Percentiles rank a stretch among this genome's conserved stretches.
These are phyloP conservation scores for Pythium vanterpoolii DNA, from an alignment of 352 stramenopile species.

Conservation along the genomic window DNA sequence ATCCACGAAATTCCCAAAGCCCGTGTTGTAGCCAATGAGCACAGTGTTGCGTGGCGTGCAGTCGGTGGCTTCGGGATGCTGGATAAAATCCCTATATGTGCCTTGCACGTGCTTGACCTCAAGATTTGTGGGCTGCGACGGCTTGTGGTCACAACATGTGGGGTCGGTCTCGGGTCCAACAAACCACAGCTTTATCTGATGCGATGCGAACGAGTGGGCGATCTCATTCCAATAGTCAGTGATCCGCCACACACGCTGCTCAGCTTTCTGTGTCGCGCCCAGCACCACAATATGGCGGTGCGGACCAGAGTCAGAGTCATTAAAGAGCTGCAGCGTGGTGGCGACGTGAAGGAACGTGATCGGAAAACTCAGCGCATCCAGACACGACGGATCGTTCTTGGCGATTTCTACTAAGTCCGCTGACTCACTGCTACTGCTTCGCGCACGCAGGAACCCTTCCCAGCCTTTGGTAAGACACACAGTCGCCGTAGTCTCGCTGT, in stretches of 20 bases:
- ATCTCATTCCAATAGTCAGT: slow-evolving; percentile 72
- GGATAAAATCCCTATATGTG: slow-evolving; percentile 52
- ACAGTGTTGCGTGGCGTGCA: slow-evolving; percentile 43
- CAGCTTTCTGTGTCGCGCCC: slow-evolving; percentile 60
- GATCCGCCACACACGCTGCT: slow-evolving; percentile 63
- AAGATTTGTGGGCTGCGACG: slow-evolving; percentile 24
- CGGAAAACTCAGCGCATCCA: slow-evolving; percentile 75
- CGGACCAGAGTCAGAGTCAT: neutral
- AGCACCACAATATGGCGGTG: slow-evolving; percentile 47
- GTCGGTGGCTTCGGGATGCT: slow-evolving; percentile 25
- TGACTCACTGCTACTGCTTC: slow-evolving; percentile 23
- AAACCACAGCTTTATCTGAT: slow-evolving; percentile 48
- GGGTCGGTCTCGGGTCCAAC: slow-evolving; percentile 53
- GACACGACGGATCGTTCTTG: slow-evolving; percentile 52
- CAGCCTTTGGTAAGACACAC: slow-evolving; percentile 37
- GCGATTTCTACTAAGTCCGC: slow-evolving; percentile 36
- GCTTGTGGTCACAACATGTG: neutral
- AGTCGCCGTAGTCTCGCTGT: neutral
- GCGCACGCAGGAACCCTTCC: slow-evolving; percentile 44
- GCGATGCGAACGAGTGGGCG: slow-evolving; percentile 31
- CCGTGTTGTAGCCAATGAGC: slow-evolving; percentile 70
- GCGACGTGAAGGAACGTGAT: slow-evolving; percentile 54
- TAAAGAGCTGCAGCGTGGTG: slow-evolving; percentile 33
- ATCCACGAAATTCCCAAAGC: slow-evolving; percentile 79
- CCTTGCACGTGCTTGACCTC: slow-evolving; percentile 35